These are phyloP conservation scores for Phytophthora chlamydospora DNA, from an alignment of 352 stramenopile genomes.

Conservation along the genomic window DNA sequence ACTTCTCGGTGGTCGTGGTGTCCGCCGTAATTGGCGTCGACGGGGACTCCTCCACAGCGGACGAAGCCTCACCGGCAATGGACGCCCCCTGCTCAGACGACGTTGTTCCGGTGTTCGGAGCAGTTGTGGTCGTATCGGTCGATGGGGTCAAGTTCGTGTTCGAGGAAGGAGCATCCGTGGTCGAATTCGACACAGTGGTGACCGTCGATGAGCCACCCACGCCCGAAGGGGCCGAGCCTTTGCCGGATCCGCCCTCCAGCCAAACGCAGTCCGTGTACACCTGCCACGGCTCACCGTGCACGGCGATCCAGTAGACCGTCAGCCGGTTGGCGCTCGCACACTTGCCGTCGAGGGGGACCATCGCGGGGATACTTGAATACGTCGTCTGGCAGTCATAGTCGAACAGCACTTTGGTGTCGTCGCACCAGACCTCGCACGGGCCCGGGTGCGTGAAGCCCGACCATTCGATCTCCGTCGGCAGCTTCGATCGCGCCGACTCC, in stretches of 20 bases:
- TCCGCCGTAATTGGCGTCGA: no score
- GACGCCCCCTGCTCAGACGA: not conserved
- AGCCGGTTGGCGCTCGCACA: slow-evolving; percentile 53
- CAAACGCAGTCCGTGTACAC: slow-evolving; percentile 61
- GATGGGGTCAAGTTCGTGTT: slow-evolving; percentile 14
- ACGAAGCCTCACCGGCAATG: slow-evolving; percentile 15
- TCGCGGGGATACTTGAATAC: slow-evolving; percentile 38
- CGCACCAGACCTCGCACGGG: slow-evolving; percentile 68
- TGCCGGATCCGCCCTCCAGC: slow-evolving; percentile 35
- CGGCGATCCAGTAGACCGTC: slow-evolving; percentile 60
- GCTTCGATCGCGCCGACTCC: slow-evolving; percentile 35
- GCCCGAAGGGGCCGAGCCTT: slow-evolving; percentile 19
- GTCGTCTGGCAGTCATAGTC: slow-evolving; percentile 53
- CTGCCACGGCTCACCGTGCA: slow-evolving; percentile 62
- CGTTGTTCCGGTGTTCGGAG: no score
- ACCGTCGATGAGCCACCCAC: slow-evolving; percentile 23
- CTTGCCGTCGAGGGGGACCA: slow-evolving; percentile 51
- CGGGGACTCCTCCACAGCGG: no score
- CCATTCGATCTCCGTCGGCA: slow-evolving; percentile 48
- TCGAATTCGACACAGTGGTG: slow-evolving; percentile 6
- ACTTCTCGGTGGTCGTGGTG: no score
- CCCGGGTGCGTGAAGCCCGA: slow-evolving; percentile 62
- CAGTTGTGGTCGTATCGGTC: not conserved
- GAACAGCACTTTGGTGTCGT: slow-evolving; percentile 56
- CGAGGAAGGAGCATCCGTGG: no score